Percentiles rank a stretch among this genome's conserved stretches.
Evolutionary conservation across 352 stramenopile genomes (phyloP).

Genomic region (Blastocystis sp.): DNA sequence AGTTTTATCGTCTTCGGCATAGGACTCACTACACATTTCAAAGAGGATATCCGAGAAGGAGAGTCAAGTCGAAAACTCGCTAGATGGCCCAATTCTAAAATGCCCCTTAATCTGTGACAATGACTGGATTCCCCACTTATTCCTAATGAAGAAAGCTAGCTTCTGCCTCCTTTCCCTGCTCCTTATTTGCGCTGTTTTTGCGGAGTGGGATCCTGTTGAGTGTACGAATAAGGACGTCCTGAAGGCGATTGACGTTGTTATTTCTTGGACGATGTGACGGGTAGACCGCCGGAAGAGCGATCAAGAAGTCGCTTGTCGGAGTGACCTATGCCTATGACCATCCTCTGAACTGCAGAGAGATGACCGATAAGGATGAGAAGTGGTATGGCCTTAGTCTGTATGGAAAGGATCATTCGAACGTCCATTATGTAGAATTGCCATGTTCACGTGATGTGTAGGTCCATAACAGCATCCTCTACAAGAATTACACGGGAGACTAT

Average conservation of each 20-base stretch:
- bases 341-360: background rate
- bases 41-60: no score
- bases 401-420: background rate
- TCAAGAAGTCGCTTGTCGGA: background rate
- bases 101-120: background rate
- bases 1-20: no score
- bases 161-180: background rate
- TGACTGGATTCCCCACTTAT: no score
- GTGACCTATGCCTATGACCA: background rate
- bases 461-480: background rate
- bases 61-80: no score
- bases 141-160: background rate
- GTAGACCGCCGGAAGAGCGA: background rate
- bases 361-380: background rate
- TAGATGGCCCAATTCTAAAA: background rate
- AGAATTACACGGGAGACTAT: background rate
- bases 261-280: background rate
- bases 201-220: background rate
- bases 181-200: background rate
- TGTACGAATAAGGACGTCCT: background rate
- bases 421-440: background rate
- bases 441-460: background rate
- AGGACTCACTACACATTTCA: no score
- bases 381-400: background rate
- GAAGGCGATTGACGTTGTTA: conserved; percentile 9